Conservation (phyloP, 345 rosid genomes). For the Melaleuca quinquenervia region DNA sequence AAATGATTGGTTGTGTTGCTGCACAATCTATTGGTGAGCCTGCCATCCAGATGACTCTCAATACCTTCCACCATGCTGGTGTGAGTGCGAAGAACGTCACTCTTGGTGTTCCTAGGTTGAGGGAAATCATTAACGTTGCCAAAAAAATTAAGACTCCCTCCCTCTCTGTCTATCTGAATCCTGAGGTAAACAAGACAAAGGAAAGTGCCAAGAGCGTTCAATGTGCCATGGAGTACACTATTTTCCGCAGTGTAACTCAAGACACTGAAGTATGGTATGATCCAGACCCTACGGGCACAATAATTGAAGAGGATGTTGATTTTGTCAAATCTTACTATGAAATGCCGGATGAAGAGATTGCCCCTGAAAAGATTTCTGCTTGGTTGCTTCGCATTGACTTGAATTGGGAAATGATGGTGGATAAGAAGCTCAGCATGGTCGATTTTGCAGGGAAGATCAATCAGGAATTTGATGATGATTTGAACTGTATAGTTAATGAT, state of each 20-base stretch:
- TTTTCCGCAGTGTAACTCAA: constrained; percentile 86
- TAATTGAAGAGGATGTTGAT: constrained; percentile 83
- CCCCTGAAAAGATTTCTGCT: constrained; percentile 86
- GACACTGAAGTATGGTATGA: constrained; percentile 99
- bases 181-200: constrained; percentile 69
- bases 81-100: constrained; percentile 99
- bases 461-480: constrained; percentile 78
- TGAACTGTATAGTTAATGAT: constrained; percentile 90
- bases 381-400: constrained; percentile 94
- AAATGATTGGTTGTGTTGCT: constrained; percentile 99
- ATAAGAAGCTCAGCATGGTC: constrained; percentile 93
- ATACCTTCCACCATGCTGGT: constrained; percentile 98
- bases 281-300: constrained; percentile 88
- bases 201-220: constrained; percentile 91
- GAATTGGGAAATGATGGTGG: constrained; percentile 99
- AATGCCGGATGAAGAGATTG: constrained; percentile 96
- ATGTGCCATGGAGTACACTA: constrained; percentile 94
- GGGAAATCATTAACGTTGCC: constrained; percentile 92
- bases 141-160: constrained; percentile 95
- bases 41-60: constrained; percentile 97
- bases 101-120: constrained; percentile 92
- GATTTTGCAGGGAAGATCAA: constrained; percentile 94
- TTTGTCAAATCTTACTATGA: constrained; percentile 97
- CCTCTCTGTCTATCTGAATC: constrained; percentile 62
- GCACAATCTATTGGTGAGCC: constrained; percentile 99